A percentile compares a stretch with the other conserved stretches of the same genome.
These are phyloP conservation scores for Pachyrhizus erosus DNA, from an alignment of 306 rosid genomes.

Conservation along the genomic window DNA sequence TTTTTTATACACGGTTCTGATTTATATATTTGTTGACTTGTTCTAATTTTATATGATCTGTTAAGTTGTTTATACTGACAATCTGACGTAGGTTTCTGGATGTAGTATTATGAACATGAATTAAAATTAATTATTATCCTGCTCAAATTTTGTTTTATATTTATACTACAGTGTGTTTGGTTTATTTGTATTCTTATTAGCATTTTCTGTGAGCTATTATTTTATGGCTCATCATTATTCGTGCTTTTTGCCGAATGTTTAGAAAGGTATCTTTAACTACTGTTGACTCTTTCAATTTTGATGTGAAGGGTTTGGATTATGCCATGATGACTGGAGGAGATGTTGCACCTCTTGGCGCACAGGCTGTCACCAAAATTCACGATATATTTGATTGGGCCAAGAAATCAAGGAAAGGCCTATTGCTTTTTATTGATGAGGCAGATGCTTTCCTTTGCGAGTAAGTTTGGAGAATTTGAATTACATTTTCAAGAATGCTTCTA, in stretches of 20 bases:
- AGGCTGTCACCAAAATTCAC: constrained; percentile 98
- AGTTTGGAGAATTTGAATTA: constrained; percentile 45
- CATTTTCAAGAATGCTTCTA: constrained; percentile 18
- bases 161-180: neutral
- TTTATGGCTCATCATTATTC: constrained; percentile 22
- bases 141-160: neutral
- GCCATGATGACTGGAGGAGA: constrained; percentile 99
- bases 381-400: constrained; percentile 99
- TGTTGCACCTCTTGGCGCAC: constrained; percentile 95
- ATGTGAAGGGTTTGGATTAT: constrained; percentile 93
- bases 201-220: constrained; percentile 3
- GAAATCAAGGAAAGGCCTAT: constrained; percentile 85
- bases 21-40: constrained; percentile 20
- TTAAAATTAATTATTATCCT: constrained; percentile 4
- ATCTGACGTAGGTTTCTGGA: neutral
- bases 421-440: constrained; percentile 98
- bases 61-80: constrained; percentile 27
- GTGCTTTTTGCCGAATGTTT: constrained; percentile 22
- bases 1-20: constrained; percentile 13
- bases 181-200: neutral
- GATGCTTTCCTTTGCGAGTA: constrained; percentile 99
- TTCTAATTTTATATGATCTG: constrained; percentile 25
- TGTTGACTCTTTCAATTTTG: constrained; percentile 31
- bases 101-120: neutral
- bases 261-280: constrained; percentile 4